A percentile compares a stretch with the other conserved stretches of the same genome.
Evolutionary conservation across 106 monocot species (phyloP).

Genomic region (Dendrobium officinale): DNA sequence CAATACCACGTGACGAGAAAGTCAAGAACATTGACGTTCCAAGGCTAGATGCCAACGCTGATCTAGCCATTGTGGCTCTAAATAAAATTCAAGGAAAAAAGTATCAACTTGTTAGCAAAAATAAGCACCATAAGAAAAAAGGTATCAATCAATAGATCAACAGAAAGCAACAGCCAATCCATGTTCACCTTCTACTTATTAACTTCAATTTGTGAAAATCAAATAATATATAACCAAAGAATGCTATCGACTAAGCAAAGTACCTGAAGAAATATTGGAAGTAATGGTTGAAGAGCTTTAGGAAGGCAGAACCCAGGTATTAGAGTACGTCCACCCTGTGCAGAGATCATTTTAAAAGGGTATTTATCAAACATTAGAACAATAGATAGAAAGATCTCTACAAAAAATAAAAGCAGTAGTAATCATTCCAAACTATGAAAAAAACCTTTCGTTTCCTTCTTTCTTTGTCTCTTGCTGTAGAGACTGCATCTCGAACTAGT

Average conservation of each 20-base stretch:
- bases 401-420: not conserved
- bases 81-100: no score
- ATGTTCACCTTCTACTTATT: not conserved
- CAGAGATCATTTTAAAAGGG: not conserved
- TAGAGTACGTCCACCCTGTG: slow-evolving; percentile 78
- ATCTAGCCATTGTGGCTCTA: no score
- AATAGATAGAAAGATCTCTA: not conserved
- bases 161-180: not conserved
- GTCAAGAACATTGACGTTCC: no score
- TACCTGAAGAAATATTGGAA: slow-evolving; percentile 98
- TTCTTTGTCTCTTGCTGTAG: slow-evolving; percentile 94
- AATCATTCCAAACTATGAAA: not conserved
- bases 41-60: no score
- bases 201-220: not conserved
- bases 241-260: not conserved
- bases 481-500: slow-evolving; percentile 94
- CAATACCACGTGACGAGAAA: no score
- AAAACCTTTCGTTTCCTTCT: slow-evolving; percentile 86
- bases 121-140: not conserved
- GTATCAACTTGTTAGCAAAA: not conserved
- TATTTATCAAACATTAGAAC: not conserved
- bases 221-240: not conserved
- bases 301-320: slow-evolving; percentile 96
- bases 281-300: slow-evolving; percentile 93
- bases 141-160: not conserved